Evolutionary conservation across 1,139 yeast genomes (phyloP), one percentile per base, ranked within the genome.

Genomic region (Zygoascus sp.): DNA sequence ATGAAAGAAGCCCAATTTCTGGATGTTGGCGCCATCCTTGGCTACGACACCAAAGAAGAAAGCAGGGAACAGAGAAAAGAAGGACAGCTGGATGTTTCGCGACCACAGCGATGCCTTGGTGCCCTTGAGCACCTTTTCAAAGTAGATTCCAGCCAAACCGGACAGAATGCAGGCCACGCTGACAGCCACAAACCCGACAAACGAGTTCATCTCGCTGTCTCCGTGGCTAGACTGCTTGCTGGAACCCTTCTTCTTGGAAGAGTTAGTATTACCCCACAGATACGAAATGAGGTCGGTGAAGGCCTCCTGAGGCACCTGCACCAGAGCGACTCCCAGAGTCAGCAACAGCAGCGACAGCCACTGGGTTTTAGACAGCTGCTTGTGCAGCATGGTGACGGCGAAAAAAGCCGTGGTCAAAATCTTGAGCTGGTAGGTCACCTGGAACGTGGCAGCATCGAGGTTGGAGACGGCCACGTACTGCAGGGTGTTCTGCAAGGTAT

Each of bases 381-480:
- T 60, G 46, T 64, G 63, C 16, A 69, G 62, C 50, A 69, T 62
- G n/a, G 67, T 60, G 40, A 69, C 73, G 0, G 72, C 67, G 50
- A 69, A 69, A 43, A 68, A 62, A n/a, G 73, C 73, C 1, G 73
- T 69, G 11, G 73, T 69, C 49, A 69, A 58, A 48, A 69, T 69
- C 54, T 69, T 69, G 48, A 69, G 65, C 57, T 69, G 73, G 55
- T 69, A 69, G 2, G 73, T 67, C 50, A 69, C 73, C 55, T 69
- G 73, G 56, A 69, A 69, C 2, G 72, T 67, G 5, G 73, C 72
- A 6, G 73, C 73, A 47, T 67, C 70, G 40, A 69, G 57, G 54
- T 68, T 66, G 10, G 72, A 66, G 10, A 69, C 73, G 7, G 73
- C 73, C 5, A 66, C 66, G 51, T 68, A 69, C 53, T 69, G 73